A percentile compares a stretch with the other conserved stretches of the same genome.
Conservation (phyloP, 164 flowering plant genomes). For the Piper betle region DNA sequence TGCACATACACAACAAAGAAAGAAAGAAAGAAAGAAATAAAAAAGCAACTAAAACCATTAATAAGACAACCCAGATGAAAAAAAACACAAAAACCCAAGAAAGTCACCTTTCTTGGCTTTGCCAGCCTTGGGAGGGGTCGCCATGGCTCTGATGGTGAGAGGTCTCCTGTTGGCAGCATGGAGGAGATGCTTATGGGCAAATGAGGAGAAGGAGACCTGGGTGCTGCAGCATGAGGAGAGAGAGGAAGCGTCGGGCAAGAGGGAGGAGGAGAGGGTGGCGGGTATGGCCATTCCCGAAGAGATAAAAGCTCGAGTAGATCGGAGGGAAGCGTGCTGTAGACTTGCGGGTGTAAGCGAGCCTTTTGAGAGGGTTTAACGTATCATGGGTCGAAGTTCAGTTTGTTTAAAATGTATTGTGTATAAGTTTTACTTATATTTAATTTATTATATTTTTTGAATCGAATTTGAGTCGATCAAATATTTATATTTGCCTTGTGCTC, state of each 20-base stretch:
- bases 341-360: too few relatives aligned
- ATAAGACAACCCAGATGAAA: constrained; percentile 1
- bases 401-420: too few relatives aligned
- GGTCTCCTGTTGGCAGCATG: constrained; percentile 18
- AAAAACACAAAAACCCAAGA: background rate
- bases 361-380: too few relatives aligned
- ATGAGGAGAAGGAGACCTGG: constrained; percentile 10
- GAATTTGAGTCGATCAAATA: too few relatives aligned
- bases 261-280: constrained; percentile 3
- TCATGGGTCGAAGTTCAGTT: too few relatives aligned
- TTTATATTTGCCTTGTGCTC: too few relatives aligned
- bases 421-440: too few relatives aligned
- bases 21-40: background rate
- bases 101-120: constrained; percentile 73
- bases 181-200: constrained; percentile 6
- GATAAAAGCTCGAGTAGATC: background rate
- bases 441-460: too few relatives aligned
- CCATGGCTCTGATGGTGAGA: constrained; percentile 68
- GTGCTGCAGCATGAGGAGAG: constrained; percentile 9
- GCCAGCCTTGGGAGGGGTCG: constrained; percentile 84
- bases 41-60: too few relatives aligned
- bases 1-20: background rate
- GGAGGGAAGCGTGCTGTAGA: too few relatives aligned
- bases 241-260: constrained; percentile 8
- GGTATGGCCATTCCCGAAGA: background rate